A percentile compares a stretch with the other conserved stretches of the same genome.
Evolutionary conservation across 352 stramenopile species (phyloP).

Genomic region (Phytophthora capsici): DNA sequence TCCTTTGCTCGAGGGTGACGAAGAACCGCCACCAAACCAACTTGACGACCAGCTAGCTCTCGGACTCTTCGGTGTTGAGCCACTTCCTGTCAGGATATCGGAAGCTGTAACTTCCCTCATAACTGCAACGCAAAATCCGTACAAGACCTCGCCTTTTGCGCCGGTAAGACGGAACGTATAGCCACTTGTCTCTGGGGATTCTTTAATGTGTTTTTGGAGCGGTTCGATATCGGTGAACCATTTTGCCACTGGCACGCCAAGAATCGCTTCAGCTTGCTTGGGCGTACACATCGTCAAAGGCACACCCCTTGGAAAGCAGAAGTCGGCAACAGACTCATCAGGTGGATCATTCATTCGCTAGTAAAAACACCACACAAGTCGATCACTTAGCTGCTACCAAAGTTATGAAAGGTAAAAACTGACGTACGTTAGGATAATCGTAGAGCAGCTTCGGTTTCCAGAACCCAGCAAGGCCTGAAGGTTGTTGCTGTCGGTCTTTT

Average conservation of each 20-base stretch:
- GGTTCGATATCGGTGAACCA: constrained; percentile 74
- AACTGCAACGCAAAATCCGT: constrained; percentile 79
- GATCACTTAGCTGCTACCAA: not conserved
- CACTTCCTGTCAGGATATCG: constrained; percentile 3
- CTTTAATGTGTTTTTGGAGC: constrained; percentile 68
- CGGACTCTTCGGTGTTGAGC: constrained; percentile 20
- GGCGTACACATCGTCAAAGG: constrained; percentile 64
- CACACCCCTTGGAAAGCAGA: constrained; percentile 83
- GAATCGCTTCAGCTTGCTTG: constrained; percentile 54
- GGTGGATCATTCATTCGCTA: constrained; percentile 42
- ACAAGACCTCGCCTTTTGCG: constrained; percentile 82
- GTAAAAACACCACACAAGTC: constrained; percentile 1
- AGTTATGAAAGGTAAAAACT: constrained; percentile 9
- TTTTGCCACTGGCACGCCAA: constrained; percentile 63
- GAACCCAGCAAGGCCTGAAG: constrained; percentile 47
- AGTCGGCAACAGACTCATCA: constrained; percentile 70
- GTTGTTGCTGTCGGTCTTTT: constrained; percentile 37
- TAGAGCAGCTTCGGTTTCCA: constrained; percentile 82
- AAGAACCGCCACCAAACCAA: constrained; percentile 22
- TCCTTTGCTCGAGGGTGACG: constrained; percentile 21
- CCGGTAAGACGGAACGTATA: constrained; percentile 88
- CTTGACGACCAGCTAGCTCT: constrained; percentile 18
- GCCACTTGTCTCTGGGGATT: constrained; percentile 63
- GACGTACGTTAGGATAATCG: constrained; percentile 66
- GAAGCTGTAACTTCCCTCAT: constrained; percentile 52